These are phyloP conservation scores for Psilocybe tampanensis DNA, from an alignment of 768 basidiomycete genomes.

Conservation along the genomic window DNA sequence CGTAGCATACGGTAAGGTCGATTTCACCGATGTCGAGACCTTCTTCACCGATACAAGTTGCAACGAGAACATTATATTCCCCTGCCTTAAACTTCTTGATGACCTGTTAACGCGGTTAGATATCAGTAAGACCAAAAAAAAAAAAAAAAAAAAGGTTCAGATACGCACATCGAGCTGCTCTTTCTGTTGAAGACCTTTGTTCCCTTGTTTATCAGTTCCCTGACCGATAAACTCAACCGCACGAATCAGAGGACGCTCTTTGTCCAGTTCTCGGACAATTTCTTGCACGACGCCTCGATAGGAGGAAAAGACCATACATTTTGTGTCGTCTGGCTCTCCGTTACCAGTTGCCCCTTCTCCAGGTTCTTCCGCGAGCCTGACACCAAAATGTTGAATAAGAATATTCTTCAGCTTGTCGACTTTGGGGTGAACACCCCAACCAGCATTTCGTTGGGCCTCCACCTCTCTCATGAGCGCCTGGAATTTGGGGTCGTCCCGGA, in stretches of 20 bases:
- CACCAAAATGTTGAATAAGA: conserved; percentile 78
- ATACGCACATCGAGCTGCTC: no score
- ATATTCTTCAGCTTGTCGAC: conserved; percentile 81
- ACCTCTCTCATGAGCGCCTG: conserved; percentile 69
- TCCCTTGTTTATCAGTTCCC: no score
- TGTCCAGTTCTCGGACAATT: conserved; percentile 78
- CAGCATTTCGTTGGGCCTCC: conserved; percentile 53
- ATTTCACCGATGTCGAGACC: no score
- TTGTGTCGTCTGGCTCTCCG: conserved; percentile 51
- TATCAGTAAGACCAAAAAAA: no score
- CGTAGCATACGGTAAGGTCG: no score
- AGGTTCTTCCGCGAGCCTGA: conserved; percentile 41
- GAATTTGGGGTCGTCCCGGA: conserved; percentile 59
- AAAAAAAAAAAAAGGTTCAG: no score
- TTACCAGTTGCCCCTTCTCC: conserved; percentile 28
- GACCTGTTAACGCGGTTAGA: no score
- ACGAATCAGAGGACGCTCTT: conserved; percentile 75
- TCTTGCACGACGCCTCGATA: conserved; percentile 91
- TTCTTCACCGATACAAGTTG: no score
- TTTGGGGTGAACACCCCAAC: conserved; percentile 83
- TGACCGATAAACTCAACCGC: conserved; percentile 89
- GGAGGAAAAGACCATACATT: conserved; percentile 95
- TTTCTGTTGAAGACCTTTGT: no score
- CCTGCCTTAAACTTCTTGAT: no score
- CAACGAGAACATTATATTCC: no score